Conservation (phyloP, 164 flowering plant genomes). For the Vitis rupestris region DNA sequence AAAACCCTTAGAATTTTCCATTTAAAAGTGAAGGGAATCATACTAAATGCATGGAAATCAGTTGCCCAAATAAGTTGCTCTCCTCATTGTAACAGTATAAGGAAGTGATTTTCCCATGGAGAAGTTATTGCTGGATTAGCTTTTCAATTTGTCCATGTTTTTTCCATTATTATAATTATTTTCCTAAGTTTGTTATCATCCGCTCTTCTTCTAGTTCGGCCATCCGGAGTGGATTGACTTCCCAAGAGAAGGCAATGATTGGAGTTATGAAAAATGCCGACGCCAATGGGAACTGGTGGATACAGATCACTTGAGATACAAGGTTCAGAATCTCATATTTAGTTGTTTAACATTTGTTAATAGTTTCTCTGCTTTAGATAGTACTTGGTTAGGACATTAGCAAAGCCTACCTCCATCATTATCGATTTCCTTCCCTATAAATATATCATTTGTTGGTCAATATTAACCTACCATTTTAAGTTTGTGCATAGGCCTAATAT, state of each 20-base stretch:
- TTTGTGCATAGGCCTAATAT: neutral
- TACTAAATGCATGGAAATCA: neutral
- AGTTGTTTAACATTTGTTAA: neutral
- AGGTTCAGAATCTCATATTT: constrained; percentile 41
- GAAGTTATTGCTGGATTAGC: neutral
- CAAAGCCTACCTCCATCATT: neutral
- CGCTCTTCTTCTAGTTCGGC: constrained; percentile 67
- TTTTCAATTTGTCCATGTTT: neutral
- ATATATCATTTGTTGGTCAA: neutral
- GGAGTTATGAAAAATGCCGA: constrained; percentile 92
- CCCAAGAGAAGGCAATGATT: constrained; percentile 95
- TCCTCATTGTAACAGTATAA: neutral
- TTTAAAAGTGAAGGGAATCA: neutral
- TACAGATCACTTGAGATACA: constrained; percentile 82
- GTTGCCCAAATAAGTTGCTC: neutral
- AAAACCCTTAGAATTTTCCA: too few relatives aligned
- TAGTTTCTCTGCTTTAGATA: neutral
- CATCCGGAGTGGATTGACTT: constrained; percentile 99
- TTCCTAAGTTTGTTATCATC: constrained; percentile 7
- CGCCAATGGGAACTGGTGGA: constrained; percentile 91
- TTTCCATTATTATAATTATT: neutral
- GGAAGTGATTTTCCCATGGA: neutral
- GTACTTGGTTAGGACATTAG: neutral
- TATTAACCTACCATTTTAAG: neutral
- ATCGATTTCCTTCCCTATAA: too few relatives aligned